phyloP scores from a whole-genome alignment of 208 protist species.

The Leishmania gerbilli region DNA sequence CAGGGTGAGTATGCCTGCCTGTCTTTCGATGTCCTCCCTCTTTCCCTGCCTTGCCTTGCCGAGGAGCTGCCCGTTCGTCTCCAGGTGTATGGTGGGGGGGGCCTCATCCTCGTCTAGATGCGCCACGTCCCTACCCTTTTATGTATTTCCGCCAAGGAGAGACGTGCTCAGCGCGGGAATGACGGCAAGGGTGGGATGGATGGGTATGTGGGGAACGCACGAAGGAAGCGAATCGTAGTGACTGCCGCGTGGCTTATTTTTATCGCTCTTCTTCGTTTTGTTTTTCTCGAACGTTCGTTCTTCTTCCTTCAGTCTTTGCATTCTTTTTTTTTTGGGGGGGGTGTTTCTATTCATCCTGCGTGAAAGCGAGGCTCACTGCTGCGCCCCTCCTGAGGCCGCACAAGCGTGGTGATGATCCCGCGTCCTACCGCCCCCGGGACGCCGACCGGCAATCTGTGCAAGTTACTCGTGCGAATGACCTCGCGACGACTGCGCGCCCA shows the following conservation, averaged over 20 bases:
- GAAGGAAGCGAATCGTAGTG: neutral
- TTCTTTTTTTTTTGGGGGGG: neutral
- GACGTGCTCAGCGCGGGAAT: neutral
- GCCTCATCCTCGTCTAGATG: neutral
- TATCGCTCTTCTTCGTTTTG: neutral
- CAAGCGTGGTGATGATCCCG: neutral
- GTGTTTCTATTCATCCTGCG: neutral
- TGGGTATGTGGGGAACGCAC: neutral
- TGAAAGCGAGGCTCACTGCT: neutral
- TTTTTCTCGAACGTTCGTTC: neutral
- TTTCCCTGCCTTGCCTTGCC: neutral
- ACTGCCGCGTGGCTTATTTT: neutral
- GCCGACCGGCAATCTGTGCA: neutral
- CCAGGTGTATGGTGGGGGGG: neutral
- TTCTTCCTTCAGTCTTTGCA: neutral
- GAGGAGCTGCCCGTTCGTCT: neutral
- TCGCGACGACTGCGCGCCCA: neutral
- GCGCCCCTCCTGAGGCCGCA: neutral
- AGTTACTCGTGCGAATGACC: neutral
- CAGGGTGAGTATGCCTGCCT: neutral
- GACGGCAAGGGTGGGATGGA: neutral
- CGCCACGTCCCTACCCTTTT: neutral
- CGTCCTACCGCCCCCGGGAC: neutral
- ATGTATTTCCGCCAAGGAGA: neutral
- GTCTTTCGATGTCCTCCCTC: neutral